phyloP scores from a whole-genome alignment of 2,329 filamentous ascomycete species.

The Madurella mycetomatis region DNA sequence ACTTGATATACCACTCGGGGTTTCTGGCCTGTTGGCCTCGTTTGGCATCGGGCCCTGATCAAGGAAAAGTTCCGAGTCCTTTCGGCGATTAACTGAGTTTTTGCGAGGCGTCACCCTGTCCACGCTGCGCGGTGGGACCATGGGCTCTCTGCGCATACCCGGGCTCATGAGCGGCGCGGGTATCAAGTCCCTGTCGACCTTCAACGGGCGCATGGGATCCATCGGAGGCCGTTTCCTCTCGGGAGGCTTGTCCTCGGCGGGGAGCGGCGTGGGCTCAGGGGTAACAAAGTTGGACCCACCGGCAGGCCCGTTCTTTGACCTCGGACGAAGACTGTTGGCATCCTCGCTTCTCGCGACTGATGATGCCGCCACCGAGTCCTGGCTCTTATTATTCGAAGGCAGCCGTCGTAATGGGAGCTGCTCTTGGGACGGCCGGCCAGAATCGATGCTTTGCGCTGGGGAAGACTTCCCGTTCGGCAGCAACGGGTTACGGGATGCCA shows the following conservation, averaged over 20 bases:
- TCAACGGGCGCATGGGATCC: constrained; percentile 52
- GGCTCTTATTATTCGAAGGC: constrained; percentile 50
- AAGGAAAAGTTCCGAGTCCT: constrained; percentile 19
- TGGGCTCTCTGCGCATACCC: constrained; percentile 40
- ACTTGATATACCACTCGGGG: constrained; percentile 12
- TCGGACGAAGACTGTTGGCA: constrained; percentile 44
- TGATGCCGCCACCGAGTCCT: constrained; percentile 52
- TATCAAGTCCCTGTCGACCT: constrained; percentile 49
- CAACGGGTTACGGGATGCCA: constrained; percentile 30
- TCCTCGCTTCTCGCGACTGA: constrained; percentile 49
- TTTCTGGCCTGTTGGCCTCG: constrained; percentile 13
- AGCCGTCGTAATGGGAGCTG: constrained; percentile 45
- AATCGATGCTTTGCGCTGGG: constrained; percentile 50
- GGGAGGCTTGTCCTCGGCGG: constrained; percentile 47
- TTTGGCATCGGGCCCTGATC: constrained; percentile 17
- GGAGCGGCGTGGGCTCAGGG: constrained; percentile 26
- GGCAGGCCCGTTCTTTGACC: constrained; percentile 47
- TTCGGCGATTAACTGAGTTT: constrained; percentile 32
- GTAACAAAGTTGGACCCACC: constrained; percentile 26
- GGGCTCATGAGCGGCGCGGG: constrained; percentile 56
- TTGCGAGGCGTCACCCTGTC: constrained; percentile 46
- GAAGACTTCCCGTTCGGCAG: constrained; percentile 38
- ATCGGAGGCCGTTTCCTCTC: constrained; percentile 64
- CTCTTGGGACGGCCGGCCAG: constrained; percentile 38
- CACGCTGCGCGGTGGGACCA: constrained; percentile 48